Evolutionary conservation across 108 stramenopile species (phyloP).

Genomic region (Nitzschia sp.): DNA sequence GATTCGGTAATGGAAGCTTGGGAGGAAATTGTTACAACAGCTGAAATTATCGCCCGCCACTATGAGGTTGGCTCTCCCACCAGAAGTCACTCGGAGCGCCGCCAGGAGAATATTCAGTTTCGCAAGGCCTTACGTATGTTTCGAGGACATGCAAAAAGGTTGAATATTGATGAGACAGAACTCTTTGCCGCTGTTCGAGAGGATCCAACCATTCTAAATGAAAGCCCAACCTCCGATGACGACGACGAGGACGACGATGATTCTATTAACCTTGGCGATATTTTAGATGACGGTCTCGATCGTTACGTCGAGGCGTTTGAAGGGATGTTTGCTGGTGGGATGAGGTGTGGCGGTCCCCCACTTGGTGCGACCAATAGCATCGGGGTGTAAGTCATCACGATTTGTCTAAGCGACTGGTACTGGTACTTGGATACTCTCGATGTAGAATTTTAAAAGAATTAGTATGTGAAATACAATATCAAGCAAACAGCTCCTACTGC

Average conservation of each 20-base stretch:
- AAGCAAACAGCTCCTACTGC: too few species aligned
- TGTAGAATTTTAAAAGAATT: too few species aligned
- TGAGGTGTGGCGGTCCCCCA: neutral
- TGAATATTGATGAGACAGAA: neutral
- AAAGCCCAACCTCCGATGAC: slow-evolving; percentile 4
- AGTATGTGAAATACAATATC: too few species aligned
- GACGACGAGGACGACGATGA: neutral
- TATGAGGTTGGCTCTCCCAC: neutral
- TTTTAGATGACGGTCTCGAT: slow-evolving; percentile 6
- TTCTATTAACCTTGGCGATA: neutral
- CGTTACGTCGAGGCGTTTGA: slow-evolving; percentile 18
- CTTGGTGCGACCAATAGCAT: too few species aligned
- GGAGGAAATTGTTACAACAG: slow-evolving; percentile 5
- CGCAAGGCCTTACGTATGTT: slow-evolving; percentile 5
- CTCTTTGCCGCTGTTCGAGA: slow-evolving; percentile 22
- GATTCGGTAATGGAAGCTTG: slow-evolving; percentile 4
- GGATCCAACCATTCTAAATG: slow-evolving; percentile 5
- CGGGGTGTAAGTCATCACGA: too few species aligned
- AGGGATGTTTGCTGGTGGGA: neutral
- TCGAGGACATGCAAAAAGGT: slow-evolving; percentile 2
- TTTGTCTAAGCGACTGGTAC: too few species aligned
- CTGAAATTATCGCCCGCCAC: slow-evolving; percentile 7
- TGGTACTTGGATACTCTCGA: too few species aligned
- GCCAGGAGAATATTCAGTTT: neutral
- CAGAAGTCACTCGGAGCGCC: neutral